Conservation (phyloP, 345 rosid genomes). For the Populus alba region DNA sequence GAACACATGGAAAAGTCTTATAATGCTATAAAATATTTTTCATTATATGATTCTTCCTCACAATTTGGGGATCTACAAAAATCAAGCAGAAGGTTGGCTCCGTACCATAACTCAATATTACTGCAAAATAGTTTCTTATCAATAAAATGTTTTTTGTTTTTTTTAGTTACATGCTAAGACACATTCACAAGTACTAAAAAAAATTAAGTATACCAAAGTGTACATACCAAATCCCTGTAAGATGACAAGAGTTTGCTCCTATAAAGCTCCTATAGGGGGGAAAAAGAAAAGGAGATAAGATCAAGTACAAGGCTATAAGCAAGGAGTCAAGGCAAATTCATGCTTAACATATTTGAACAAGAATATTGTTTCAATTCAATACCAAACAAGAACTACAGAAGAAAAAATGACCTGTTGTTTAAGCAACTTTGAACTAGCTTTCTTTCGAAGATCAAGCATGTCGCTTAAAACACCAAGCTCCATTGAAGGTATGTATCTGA, state of each 20-base stretch:
- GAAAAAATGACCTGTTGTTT: slow-evolving; percentile 57
- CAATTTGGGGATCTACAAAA: not conserved
- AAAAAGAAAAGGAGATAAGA: not conserved
- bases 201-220: not conserved
- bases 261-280: slow-evolving; percentile 42
- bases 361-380: not conserved
- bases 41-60: not conserved
- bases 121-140: not conserved
- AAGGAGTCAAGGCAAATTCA: not conserved
- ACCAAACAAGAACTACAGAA: not conserved
- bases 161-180: not conserved
- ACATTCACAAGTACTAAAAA: not conserved
- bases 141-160: too few species aligned
- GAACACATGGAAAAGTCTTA: too few species aligned
- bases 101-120: not conserved
- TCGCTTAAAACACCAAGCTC: slow-evolving; percentile 73
- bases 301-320: too few species aligned
- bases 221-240: slow-evolving; percentile 74
- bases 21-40: not conserved
- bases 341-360: not conserved
- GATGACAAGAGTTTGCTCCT: slow-evolving; percentile 54
- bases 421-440: slow-evolving; percentile 62
- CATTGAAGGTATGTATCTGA: slow-evolving; percentile 72
- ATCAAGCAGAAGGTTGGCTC: not conserved
- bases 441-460: slow-evolving; percentile 60